These are phyloP conservation scores for Phytophthora pluvialis DNA, from an alignment of 352 stramenopile genomes.

Conservation along the genomic window DNA sequence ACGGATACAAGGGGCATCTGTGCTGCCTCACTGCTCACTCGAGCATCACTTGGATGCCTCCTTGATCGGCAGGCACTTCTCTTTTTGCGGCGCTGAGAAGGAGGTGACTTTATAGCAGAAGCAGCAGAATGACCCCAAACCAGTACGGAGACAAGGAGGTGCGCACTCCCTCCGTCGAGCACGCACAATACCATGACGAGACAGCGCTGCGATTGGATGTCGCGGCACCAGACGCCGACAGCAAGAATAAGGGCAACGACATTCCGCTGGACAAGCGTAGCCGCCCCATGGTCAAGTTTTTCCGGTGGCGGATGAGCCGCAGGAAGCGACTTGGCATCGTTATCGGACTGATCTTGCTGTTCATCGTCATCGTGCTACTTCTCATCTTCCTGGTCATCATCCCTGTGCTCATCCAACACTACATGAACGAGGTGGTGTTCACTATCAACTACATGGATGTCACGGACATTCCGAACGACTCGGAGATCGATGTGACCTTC, in stretches of 20 bases:
- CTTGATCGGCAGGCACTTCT: conserved; percentile 14
- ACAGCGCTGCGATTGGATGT: conserved; percentile 26
- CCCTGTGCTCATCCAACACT: conserved; percentile 58
- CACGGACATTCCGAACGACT: conserved; percentile 43
- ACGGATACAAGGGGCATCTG: conserved; percentile 23
- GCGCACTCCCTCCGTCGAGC: conserved; percentile 23
- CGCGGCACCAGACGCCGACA: conserved; percentile 16
- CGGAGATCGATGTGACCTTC: conserved; percentile 50
- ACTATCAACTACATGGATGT: conserved; percentile 74
- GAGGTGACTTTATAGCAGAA: not conserved
- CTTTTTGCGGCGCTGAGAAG: conserved; percentile 15
- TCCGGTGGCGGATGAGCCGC: conserved; percentile 53
- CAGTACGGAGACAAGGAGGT: conserved; percentile 37
- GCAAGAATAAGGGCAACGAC: conserved; percentile 26
- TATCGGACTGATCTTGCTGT: conserved; percentile 39
- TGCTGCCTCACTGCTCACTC: conserved; percentile 1
- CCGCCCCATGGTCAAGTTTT: conserved; percentile 46
- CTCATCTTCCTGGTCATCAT: conserved; percentile 62
- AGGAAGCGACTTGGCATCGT: conserved; percentile 49
- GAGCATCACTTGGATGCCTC: not conserved
- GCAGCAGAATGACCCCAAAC: conserved; percentile 18
- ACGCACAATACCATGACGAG: conserved; percentile 26
- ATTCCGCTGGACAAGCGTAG: conserved; percentile 25
- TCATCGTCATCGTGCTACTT: conserved; percentile 53
- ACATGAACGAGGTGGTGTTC: conserved; percentile 57